Evolutionary conservation across 805 yeast genomes (phyloP).

Genomic region (Cyberlindnera lachancei): DNA sequence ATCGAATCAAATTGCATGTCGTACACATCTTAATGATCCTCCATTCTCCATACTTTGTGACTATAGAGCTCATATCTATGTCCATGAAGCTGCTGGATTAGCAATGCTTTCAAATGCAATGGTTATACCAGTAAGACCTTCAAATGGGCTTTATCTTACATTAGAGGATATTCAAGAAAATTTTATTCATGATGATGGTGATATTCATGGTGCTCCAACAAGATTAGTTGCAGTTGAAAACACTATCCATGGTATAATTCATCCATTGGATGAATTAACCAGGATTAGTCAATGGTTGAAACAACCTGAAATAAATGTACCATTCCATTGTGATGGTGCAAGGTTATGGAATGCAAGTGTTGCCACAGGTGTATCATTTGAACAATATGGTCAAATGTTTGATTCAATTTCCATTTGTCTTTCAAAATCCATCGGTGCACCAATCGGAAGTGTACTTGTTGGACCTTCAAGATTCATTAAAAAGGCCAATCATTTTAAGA

Average conservation of each 20-base stretch:
- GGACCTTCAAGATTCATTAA: conserved; percentile 51
- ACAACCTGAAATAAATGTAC: conserved; percentile 44
- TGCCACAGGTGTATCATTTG: conserved; percentile 46
- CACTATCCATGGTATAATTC: conserved; percentile 75
- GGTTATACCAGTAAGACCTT: conserved; percentile 77
- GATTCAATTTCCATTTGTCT: conserved; percentile 85
- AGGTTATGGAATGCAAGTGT: conserved; percentile 84
- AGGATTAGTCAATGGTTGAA: conserved; percentile 67
- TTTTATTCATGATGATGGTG: conserved; percentile 65
- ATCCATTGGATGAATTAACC: conserved; percentile 71
- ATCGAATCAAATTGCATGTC: conserved; percentile 79
- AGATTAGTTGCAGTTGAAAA: conserved; percentile 78
- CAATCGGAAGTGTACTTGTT: conserved; percentile 84
- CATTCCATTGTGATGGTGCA: conserved; percentile 91
- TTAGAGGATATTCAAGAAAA: conserved; percentile 67
- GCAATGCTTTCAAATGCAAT: conserved; percentile 87
- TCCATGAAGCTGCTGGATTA: conserved; percentile 86
- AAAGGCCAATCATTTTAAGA: conserved; percentile 78
- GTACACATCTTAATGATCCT: conserved; percentile 72
- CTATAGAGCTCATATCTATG: conserved; percentile 73
- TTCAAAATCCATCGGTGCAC: conserved; percentile 89
- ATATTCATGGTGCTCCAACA: conserved; percentile 86
- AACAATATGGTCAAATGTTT: conserved; percentile 66
- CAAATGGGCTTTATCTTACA: conserved; percentile 70
- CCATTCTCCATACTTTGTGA: conserved; percentile 86